These are phyloP conservation scores for Kokia cookei DNA, from an alignment of 441 rosid species.

Conservation along the genomic window DNA sequence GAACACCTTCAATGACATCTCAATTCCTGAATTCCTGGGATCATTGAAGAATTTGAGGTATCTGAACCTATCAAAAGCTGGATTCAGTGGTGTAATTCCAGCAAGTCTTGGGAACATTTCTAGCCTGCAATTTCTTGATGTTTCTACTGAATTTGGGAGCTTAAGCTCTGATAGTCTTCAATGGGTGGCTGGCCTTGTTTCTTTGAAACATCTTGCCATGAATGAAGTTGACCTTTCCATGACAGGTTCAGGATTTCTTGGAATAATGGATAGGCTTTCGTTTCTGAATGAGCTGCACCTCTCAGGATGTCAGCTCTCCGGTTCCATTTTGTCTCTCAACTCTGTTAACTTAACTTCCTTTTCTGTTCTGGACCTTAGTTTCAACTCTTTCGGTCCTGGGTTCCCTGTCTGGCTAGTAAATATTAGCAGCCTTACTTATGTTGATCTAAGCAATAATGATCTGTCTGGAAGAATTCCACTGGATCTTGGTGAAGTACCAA, in stretches of 20 bases:
- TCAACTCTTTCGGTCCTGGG: constrained; percentile 17
- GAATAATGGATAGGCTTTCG: constrained; percentile 8
- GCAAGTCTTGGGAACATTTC: constrained; percentile 28
- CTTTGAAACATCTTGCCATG: constrained; percentile 26
- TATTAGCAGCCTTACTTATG: constrained; percentile 18
- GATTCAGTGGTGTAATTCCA: constrained; percentile 28
- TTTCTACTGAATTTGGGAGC: constrained; percentile 17
- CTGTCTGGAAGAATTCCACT: constrained; percentile 36
- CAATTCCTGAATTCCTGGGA: constrained; percentile 32
- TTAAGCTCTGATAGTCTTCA: constrained; percentile 17
- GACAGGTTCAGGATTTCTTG: constrained; percentile 18
- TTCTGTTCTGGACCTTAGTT: constrained; percentile 21
- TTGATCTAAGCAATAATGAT: constrained; percentile 14
- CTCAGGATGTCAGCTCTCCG: constrained; percentile 12
- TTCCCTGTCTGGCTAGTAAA: constrained; percentile 32
- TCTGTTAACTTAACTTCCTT: constrained; percentile 27
- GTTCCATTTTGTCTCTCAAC: constrained; percentile 12
- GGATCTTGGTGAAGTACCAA: constrained; percentile 25
- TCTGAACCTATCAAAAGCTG: constrained; percentile 26
- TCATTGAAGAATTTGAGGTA: constrained; percentile 20
- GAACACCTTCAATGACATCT: constrained; percentile 18
- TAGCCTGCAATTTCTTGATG: constrained; percentile 29
- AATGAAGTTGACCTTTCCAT: constrained; percentile 17
- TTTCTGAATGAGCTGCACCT: constrained; percentile 22
- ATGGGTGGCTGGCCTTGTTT: constrained; percentile 29